Evolutionary conservation across 73 alveolate genomes (phyloP), one percentile per base, ranked within the genome.

Genomic region (Paramecium caudatum): DNA sequence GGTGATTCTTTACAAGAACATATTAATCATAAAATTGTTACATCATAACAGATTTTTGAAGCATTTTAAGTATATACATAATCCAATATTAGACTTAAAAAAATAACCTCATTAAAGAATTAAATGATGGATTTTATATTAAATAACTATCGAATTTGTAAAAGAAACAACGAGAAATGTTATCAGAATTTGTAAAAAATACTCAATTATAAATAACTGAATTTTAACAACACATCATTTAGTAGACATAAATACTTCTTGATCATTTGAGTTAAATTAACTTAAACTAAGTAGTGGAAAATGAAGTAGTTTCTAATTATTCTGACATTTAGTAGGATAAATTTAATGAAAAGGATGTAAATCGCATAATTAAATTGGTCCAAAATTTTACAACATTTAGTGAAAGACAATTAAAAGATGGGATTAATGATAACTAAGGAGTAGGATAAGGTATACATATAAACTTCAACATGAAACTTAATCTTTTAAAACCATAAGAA

Each of bases 331-430:
- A 27, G 1, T 10, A 55, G 23, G 12, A 10, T 3, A 10, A 23
- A 25, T 0, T 55, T 10, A 43, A 55, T 55, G 23, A 9, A 8
- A 55, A 55, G 3, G 12, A 55, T 55, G 7, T 55, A 27, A 55
- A 55, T 55, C 3, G 30, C 23, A 10, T 55, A 55, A 55, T 55
- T 10, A 55, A 55, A 55, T 4, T 55, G 1, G 41, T 55, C 19
- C 12, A 55, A 55, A 16, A 16, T 23, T 5, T 27, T 7, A 19
- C 23, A 2, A 2, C 45, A 12, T 55, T 23, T 10, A 55, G 13
- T 55, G 80, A 55, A 19, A 55, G 30, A 55, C 3, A 55, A 9
- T 55, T 55, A 55, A 55, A 55, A 12, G 43, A 55, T 55, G 80
- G 80, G 1, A 23, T 27, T 5, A 55, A 55, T 55, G 80, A 55